A percentile compares a stretch with the other conserved stretches of the same genome.
These are phyloP conservation scores for Borovskyia barvae DNA, from an alignment of 208 protist species.

Conservation along the genomic window DNA sequence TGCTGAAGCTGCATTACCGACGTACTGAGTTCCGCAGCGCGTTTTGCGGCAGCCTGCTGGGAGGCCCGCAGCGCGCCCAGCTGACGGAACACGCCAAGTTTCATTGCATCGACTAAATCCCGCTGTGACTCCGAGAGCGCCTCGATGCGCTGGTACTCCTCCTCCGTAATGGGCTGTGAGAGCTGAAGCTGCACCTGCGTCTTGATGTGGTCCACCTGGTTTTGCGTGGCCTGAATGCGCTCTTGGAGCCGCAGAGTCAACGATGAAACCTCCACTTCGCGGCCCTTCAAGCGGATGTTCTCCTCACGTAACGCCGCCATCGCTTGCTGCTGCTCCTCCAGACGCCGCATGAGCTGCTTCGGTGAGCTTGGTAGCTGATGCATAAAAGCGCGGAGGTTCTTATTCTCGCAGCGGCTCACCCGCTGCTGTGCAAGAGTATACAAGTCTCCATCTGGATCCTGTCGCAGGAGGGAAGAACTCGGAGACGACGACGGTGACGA, in stretches of 20 bases:
- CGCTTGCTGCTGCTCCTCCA: slow-evolving; percentile 75
- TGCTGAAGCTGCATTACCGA: slow-evolving; percentile 34
- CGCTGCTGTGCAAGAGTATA: slow-evolving; percentile 5
- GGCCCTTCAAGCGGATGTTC: slow-evolving; percentile 62
- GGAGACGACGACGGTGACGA: neutral
- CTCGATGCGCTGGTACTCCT: slow-evolving; percentile 73
- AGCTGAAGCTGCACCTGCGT: slow-evolving; percentile 68
- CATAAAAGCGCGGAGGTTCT: slow-evolving; percentile 22
- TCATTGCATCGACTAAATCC: slow-evolving; percentile 79
- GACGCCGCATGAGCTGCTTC: slow-evolving; percentile 57
- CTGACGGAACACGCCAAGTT: slow-evolving; percentile 82
- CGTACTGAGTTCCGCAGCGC: slow-evolving; percentile 59
- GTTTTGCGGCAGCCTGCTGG: slow-evolving; percentile 44
- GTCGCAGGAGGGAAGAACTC: neutral
- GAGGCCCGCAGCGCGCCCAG: slow-evolving; percentile 57
- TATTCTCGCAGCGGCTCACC: slow-evolving; percentile 14
- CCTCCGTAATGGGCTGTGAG: slow-evolving; percentile 67
- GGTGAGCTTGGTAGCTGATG: slow-evolving; percentile 59
- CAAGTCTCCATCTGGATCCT: neutral
- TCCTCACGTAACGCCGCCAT: slow-evolving; percentile 60
- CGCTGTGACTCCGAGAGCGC: slow-evolving; percentile 59
- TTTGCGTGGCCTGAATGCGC: slow-evolving; percentile 76
- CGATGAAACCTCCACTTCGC: slow-evolving; percentile 78
- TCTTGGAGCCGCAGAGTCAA: slow-evolving; percentile 75
- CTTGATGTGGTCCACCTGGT: slow-evolving; percentile 84